These are phyloP conservation scores for Hypoxylon sp. DNA, from an alignment of 2,329 filamentous ascomycete genomes.

Conservation along the genomic window DNA sequence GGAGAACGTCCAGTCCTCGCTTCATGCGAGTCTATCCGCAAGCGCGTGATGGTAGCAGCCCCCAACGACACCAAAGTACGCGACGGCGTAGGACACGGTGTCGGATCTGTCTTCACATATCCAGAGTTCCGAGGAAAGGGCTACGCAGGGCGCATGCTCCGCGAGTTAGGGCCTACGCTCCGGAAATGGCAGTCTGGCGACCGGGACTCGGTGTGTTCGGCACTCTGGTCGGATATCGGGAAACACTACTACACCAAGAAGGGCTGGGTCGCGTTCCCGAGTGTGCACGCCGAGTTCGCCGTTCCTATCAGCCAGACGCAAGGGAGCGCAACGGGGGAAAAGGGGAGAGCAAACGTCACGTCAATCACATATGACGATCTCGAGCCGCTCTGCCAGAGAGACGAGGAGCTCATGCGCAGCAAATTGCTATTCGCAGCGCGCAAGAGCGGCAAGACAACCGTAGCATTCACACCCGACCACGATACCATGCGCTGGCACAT, in stretches of 20 bases:
- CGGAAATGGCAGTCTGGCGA: slow-evolving; percentile 55
- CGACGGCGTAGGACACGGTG: slow-evolving; percentile 78
- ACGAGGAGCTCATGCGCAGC: slow-evolving; percentile 73
- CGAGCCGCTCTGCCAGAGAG: slow-evolving; percentile 71
- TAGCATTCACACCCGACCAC: slow-evolving; percentile 78
- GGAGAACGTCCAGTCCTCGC: slow-evolving; percentile 68
- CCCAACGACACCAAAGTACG: slow-evolving; percentile 54
- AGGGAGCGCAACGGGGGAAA: slow-evolving; percentile 47
- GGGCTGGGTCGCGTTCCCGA: slow-evolving; percentile 83
- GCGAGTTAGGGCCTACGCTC: slow-evolving; percentile 69
- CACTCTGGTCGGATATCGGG: slow-evolving; percentile 90
- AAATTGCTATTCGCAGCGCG: slow-evolving; percentile 60
- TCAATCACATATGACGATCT: slow-evolving; percentile 74
- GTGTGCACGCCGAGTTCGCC: slow-evolving; percentile 78
- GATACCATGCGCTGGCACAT: slow-evolving; percentile 83
- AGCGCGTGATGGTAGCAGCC: slow-evolving; percentile 66
- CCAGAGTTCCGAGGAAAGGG: slow-evolving; percentile 77
- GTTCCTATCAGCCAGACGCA: slow-evolving; percentile 53
- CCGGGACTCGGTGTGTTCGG: slow-evolving; percentile 72
- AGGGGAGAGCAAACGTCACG: slow-evolving; percentile 30
- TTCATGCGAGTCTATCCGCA: slow-evolving; percentile 75
- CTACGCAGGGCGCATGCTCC: slow-evolving; percentile 84
- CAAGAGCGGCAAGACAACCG: slow-evolving; percentile 62
- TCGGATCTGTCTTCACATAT: slow-evolving; percentile 85
- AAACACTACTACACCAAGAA: slow-evolving; percentile 83